Conservation (phyloP, 805 yeast species). For the Wickerhamiella parazyma region DNA sequence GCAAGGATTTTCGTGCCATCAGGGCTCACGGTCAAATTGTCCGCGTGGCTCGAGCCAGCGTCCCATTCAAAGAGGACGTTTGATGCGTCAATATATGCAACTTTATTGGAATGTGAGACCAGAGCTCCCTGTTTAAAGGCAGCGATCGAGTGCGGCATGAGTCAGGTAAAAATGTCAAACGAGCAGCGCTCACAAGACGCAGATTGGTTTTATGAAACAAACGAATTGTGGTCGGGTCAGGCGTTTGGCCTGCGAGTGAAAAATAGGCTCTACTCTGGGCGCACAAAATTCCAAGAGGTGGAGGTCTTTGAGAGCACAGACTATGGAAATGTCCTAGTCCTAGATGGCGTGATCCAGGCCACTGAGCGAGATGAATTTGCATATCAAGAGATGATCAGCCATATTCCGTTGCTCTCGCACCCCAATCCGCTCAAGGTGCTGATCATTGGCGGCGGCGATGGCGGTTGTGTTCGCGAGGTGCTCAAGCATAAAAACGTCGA, state of each 20-base stretch:
- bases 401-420: slow-evolving; percentile 69
- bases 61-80: neutral
- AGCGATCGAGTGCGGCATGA: slow-evolving; percentile 12
- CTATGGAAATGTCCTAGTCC: slow-evolving; percentile 77
- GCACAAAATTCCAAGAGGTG: slow-evolving; percentile 65
- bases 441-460: slow-evolving; percentile 94
- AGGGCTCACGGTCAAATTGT: slow-evolving; percentile 43
- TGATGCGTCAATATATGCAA: slow-evolving; percentile 1
- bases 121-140: neutral
- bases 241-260: slow-evolving; percentile 56
- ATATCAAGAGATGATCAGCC: slow-evolving; percentile 84
- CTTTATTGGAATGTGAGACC: slow-evolving; percentile 1
- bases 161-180: neutral
- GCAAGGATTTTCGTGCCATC: slow-evolving; percentile 45
- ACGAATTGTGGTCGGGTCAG: slow-evolving; percentile 75
- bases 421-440: slow-evolving; percentile 59
- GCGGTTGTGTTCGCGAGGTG: slow-evolving; percentile 83
- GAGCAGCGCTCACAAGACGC: neutral
- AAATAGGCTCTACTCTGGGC: slow-evolving; percentile 48
- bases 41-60: slow-evolving; percentile 32
- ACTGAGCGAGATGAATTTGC: slow-evolving; percentile 90
- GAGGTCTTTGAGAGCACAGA: slow-evolving; percentile 60
- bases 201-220: slow-evolving; percentile 77
- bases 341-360: slow-evolving; percentile 83
- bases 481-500: slow-evolving; percentile 56